phyloP scores from a whole-genome alignment of 2,329 filamentous ascomycete species.

The Rhynchosporium graminicola region DNA sequence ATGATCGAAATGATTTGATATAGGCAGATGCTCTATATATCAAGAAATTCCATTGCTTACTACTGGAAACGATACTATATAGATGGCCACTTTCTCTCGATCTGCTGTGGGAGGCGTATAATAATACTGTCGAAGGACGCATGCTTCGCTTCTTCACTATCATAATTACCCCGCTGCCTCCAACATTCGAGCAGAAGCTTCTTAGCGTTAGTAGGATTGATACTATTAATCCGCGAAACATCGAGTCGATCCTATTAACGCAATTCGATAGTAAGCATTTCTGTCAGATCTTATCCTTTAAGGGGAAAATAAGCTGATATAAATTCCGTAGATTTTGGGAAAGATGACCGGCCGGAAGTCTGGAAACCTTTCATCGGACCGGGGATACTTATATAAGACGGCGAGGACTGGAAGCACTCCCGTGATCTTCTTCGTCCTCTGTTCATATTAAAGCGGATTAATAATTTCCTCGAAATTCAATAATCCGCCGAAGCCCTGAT shows the following conservation, averaged over 20 bases:
- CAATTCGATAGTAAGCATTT: neutral
- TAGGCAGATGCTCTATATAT: neutral
- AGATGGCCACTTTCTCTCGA: neutral
- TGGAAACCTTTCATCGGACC: conserved; percentile 4
- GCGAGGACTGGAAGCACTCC: neutral
- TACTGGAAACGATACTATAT: neutral
- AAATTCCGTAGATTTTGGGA: neutral
- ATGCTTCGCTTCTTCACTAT: neutral
- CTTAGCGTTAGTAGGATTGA: neutral
- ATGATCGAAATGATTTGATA: neutral
- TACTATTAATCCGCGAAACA: neutral
- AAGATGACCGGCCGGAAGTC: neutral
- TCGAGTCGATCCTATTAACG: neutral
- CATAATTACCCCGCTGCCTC: neutral
- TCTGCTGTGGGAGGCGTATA: neutral
- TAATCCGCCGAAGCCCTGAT: neutral
- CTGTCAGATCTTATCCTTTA: neutral
- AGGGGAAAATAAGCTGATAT: neutral
- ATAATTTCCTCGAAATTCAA: neutral
- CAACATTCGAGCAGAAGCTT: neutral
- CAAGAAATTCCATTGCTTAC: neutral
- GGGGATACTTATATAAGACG: neutral
- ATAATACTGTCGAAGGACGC: neutral
- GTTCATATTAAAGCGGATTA: neutral
- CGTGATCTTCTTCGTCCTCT: conserved; percentile 6